These are phyloP conservation scores for Silene uniflora DNA, from an alignment of 148 eudicot genomes.

Conservation along the genomic window DNA sequence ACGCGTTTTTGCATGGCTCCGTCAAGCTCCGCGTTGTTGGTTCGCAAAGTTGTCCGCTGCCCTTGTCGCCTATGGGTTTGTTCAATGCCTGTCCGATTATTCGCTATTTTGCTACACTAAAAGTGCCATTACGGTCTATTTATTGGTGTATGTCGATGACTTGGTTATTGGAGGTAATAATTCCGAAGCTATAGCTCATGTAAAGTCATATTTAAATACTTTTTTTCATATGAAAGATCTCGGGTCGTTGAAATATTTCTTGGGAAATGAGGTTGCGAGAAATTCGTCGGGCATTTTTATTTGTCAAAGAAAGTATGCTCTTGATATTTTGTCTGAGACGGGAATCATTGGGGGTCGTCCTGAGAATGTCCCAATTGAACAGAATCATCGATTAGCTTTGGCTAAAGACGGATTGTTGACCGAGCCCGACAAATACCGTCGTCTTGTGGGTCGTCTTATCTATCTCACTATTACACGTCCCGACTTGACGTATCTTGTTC, in stretches of 20 bases:
- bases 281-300: neutral
- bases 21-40: too few relatives aligned
- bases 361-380: neutral
- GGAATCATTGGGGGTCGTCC: neutral
- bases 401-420: neutral
- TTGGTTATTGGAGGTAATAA: too few relatives aligned
- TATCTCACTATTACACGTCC: neutral
- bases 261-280: neutral
- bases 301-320: neutral
- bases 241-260: neutral
- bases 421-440: too few relatives aligned
- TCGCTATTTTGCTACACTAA: too few relatives aligned
- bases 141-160: neutral
- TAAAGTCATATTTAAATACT: too few relatives aligned
- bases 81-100: neutral
- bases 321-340: neutral
- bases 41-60: too few relatives aligned
- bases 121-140: too few relatives aligned
- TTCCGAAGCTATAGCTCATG: neutral
- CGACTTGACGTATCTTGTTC: neutral
- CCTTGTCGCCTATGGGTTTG: neutral
- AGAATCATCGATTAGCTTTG: neutral
- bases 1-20: too few relatives aligned
- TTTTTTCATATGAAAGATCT: too few relatives aligned
- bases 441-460: too few relatives aligned